phyloP scores from a whole-genome alignment of 495 filamentous ascomycete species.

The Talaromyces nanjingensis region DNA sequence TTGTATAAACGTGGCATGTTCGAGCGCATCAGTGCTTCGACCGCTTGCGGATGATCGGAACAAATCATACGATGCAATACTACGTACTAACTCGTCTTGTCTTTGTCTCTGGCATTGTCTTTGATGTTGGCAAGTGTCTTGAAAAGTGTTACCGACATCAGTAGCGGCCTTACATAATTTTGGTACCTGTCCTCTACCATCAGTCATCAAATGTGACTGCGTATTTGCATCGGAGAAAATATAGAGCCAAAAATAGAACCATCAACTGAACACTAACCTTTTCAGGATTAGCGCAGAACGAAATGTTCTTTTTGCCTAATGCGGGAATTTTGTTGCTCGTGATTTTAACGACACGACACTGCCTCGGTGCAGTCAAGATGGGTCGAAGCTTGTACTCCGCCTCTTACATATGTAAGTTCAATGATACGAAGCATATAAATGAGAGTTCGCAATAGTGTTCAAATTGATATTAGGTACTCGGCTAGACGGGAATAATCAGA shows the following conservation, averaged over 20 bases:
- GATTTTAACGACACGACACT: background rate
- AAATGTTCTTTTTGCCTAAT: background rate
- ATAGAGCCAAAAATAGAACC: background rate
- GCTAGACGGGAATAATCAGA: no score
- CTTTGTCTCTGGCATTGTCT: background rate
- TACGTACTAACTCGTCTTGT: background rate
- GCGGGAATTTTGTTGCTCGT: background rate
- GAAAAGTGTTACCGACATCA: background rate
- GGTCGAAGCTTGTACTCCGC: no score
- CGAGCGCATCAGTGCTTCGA: background rate
- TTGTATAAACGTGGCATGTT: background rate
- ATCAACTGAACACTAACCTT: background rate
- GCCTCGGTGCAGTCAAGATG: background rate
- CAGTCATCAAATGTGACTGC: background rate
- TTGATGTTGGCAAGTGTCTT: background rate
- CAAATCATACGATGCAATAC: background rate
- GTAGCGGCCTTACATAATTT: background rate
- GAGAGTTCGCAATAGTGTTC: no score
- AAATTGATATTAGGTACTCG: no score
- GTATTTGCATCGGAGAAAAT: background rate
- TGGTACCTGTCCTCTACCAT: background rate
- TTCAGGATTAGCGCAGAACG: background rate
- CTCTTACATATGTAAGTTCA: no score
- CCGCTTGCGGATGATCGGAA: background rate
- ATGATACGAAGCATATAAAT: no score